Percentiles rank a stretch among this genome's conserved stretches.
These are phyloP conservation scores for Haematococcus lacustris DNA, from an alignment of 139 green algal species.

Conservation along the genomic window DNA sequence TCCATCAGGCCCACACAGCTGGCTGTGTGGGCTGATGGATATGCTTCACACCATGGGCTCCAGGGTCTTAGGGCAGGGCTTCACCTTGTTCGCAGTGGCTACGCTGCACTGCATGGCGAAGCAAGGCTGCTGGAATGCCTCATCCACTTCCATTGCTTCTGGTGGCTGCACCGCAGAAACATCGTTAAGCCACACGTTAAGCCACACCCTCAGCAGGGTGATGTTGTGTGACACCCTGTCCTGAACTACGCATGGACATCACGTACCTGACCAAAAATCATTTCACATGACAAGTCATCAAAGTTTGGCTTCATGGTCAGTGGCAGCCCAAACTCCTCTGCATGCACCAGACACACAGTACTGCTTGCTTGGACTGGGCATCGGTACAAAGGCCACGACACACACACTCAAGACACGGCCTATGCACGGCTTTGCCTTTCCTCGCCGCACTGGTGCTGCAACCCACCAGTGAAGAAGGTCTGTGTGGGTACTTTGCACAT, in stretches of 20 bases:
- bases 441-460: too few species aligned
- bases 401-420: too few species aligned
- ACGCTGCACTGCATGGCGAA: constrained; percentile 40
- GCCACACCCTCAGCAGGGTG: not conserved
- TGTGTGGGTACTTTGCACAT: constrained; percentile 68
- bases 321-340: constrained; percentile 56
- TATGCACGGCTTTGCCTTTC: constrained; percentile 31
- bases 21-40: too few species aligned
- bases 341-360: too few species aligned
- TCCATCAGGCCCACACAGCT: too few species aligned
- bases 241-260: not conserved
- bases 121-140: constrained; percentile 47
- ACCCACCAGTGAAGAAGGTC: constrained; percentile 40
- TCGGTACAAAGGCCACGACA: too few species aligned
- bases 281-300: constrained; percentile 60
- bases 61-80: constrained; percentile 35
- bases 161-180: constrained; percentile 24
- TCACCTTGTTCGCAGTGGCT: not conserved
- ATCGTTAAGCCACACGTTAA: too few species aligned
- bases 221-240: not conserved
- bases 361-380: too few species aligned
- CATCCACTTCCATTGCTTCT: constrained; percentile 35
- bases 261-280: constrained; percentile 57
- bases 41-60: too few species aligned
- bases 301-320: constrained; percentile 67